phyloP scores from a whole-genome alignment of 305 asterid genomes.

The Solanum hybrid region DNA sequence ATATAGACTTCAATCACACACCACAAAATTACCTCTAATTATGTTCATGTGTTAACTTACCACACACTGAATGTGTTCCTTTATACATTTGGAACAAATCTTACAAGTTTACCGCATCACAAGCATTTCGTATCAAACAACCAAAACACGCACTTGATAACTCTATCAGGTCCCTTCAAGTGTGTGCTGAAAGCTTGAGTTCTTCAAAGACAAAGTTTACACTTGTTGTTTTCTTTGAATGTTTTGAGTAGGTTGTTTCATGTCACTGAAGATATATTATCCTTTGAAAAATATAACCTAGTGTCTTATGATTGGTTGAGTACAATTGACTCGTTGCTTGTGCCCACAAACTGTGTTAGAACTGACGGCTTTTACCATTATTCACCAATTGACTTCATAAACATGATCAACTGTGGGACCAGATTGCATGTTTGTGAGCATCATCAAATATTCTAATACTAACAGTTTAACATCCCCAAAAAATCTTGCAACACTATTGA shows the following conservation, averaged over 20 bases:
- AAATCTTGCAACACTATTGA: neutral
- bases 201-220: neutral
- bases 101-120: neutral
- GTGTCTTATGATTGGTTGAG: neutral
- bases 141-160: neutral
- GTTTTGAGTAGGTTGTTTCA: neutral
- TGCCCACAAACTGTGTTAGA: neutral
- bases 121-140: neutral
- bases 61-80: neutral
- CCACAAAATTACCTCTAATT: neutral
- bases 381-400: neutral
- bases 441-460: too few species aligned
- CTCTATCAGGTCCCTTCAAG: neutral
- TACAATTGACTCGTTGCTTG: neutral
- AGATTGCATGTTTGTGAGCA: neutral
- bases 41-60: neutral
- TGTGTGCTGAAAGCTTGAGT: neutral
- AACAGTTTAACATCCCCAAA: neutral
- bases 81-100: neutral
- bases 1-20: neutral
- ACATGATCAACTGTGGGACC: neutral
- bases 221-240: neutral
- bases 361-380: neutral
- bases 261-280: neutral
- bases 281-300: neutral